These are phyloP conservation scores for Linnemannia hyalina DNA, from an alignment of 192 early-diverging fungal genomes.

Conservation along the genomic window DNA sequence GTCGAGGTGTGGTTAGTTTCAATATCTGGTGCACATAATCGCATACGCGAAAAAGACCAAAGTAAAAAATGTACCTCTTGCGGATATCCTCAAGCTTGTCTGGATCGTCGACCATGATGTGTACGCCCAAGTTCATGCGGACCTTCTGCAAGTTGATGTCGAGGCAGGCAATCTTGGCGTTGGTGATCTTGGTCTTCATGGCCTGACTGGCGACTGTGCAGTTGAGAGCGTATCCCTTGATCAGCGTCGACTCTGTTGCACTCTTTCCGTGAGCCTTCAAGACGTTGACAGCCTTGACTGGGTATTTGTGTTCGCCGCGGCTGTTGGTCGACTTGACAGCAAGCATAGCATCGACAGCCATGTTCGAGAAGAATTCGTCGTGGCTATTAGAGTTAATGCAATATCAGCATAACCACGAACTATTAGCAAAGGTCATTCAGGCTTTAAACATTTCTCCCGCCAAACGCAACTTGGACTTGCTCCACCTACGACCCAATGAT, in stretches of 20 bases:
- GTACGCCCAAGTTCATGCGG: conserved; percentile 97
- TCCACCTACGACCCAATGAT: conserved; percentile 91
- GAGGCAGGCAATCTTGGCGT: conserved; percentile 96
- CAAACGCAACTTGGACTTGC: background rate
- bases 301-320: conserved; percentile 92
- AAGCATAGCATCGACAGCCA: conserved; percentile 93
- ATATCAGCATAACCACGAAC: background rate
- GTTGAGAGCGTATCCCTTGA: conserved; percentile 97
- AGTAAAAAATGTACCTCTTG: conserved; percentile 67
- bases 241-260: conserved; percentile 86
- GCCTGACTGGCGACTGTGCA: conserved; percentile 98
- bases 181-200: conserved; percentile 88
- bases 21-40: background rate
- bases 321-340: conserved; percentile 91
- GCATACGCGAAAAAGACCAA: background rate
- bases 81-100: conserved; percentile 98
- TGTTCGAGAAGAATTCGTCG: conserved; percentile 95
- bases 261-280: conserved; percentile 97
- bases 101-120: conserved; percentile 98
- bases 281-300: conserved; percentile 97
- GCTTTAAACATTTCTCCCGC: background rate
- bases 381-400: conserved; percentile 65
- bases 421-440: background rate
- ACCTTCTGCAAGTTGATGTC: conserved; percentile 99
- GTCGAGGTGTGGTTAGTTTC: background rate